Conservation (phyloP, 352 stramenopile genomes). For the Plasmopara muralis region DNA sequence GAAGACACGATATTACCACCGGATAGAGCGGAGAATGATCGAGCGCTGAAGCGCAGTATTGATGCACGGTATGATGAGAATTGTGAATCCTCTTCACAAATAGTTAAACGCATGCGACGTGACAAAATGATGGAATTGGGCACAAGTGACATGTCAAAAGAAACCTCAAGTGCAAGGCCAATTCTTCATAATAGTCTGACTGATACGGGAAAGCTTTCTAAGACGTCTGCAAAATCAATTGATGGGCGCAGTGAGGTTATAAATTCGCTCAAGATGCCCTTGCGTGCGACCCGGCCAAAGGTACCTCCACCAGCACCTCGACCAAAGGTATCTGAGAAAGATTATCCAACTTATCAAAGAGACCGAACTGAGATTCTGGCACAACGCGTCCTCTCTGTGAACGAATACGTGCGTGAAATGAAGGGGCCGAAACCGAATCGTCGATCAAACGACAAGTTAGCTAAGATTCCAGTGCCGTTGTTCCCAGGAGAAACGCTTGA, state of each 20-base stretch:
- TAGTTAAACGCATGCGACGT: background rate
- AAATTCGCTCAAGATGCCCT: conserved; percentile 9
- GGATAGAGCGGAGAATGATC: background rate
- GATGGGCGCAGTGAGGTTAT: background rate
- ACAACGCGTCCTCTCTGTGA: conserved; percentile 3
- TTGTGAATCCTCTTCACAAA: conserved; percentile 2
- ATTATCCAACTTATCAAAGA: background rate
- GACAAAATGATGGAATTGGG: conserved; percentile 6
- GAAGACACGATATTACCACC: background rate
- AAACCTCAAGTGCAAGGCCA: background rate
- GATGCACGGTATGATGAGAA: conserved; percentile 13
- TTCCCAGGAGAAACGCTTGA: conserved; percentile 17
- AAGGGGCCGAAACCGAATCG: conserved; percentile 9
- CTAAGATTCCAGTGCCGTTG: conserved; percentile 17
- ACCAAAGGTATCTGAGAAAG: background rate
- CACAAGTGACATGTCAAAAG: conserved; percentile 2
- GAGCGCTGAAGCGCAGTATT: conserved; percentile 10
- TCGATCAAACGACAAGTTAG: conserved; percentile 5
- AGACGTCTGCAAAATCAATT: conserved; percentile 3
- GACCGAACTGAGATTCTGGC: conserved; percentile 15
- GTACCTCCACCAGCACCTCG: background rate
- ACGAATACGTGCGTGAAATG: conserved; percentile 12
- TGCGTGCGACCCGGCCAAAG: conserved; percentile 3
- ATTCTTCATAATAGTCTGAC: background rate
- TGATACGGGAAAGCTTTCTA: background rate